Evolutionary conservation across 495 filamentous ascomycete genomes (phyloP).

Genomic region (Penicillium maclennaniae): DNA sequence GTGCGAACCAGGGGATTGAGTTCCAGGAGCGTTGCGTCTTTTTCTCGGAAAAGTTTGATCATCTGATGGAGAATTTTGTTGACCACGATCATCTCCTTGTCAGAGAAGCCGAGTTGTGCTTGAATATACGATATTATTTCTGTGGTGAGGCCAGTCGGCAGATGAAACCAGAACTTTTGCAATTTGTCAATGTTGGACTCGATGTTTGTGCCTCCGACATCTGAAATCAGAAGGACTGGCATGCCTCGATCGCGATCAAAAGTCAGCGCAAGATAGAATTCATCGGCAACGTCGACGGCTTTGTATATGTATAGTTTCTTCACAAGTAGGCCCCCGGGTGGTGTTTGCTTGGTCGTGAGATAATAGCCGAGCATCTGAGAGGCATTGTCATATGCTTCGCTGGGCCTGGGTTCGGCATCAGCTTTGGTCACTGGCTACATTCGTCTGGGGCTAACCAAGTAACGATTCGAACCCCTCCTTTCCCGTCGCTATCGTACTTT

Average conservation of each 20-base stretch:
- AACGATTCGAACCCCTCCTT: constrained; percentile 31
- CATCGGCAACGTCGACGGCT: constrained; percentile 22
- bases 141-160: constrained; percentile 18
- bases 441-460: constrained; percentile 14
- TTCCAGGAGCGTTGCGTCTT: constrained; percentile 34
- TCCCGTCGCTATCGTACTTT: constrained; percentile 26
- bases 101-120: constrained; percentile 23
- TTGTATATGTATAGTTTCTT: constrained; percentile 35
- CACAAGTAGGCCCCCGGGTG: constrained; percentile 26
- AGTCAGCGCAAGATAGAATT: constrained; percentile 34
- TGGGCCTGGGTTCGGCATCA: constrained; percentile 11
- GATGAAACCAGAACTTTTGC: constrained; percentile 24
- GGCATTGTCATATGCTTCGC: constrained; percentile 29
- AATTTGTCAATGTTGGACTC: constrained; percentile 28
- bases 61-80: constrained; percentile 24
- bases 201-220: constrained; percentile 28
- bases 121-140: constrained; percentile 23
- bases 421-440: neutral
- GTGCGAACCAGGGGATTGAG: constrained; percentile 33
- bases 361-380: constrained; percentile 31
- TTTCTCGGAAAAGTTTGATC: constrained; percentile 26
- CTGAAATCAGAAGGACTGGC: constrained; percentile 30
- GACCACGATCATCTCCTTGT: constrained; percentile 18
- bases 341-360: constrained; percentile 32
- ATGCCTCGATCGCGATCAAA: constrained; percentile 29